Conservation (phyloP, 345 rosid species). For the Leavenworthia alabamica region DNA sequence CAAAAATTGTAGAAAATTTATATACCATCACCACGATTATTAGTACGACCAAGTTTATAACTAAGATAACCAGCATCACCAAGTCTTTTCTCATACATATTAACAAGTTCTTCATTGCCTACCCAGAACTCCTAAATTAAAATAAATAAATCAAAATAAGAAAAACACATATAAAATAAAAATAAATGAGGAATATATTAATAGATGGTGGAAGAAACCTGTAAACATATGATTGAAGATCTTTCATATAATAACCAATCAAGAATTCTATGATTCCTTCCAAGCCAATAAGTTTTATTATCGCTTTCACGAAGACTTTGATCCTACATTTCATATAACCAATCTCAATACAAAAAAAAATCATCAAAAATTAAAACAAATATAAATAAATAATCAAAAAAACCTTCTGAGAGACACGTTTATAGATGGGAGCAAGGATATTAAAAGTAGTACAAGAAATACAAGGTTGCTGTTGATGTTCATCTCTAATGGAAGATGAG, state of each 20-base stretch:
- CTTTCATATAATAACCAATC: slow-evolving; percentile 73
- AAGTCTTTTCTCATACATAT: slow-evolving; percentile 73
- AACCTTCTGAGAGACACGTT: slow-evolving; percentile 64
- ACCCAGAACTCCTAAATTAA: slow-evolving; percentile 79
- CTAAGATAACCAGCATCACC: slow-evolving; percentile 74
- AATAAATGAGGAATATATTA: neutral
- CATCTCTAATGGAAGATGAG: slow-evolving; percentile 61
- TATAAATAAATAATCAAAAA: neutral
- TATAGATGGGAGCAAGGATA: slow-evolving; percentile 86
- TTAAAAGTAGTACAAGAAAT: slow-evolving; percentile 81
- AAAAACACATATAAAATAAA: neutral
- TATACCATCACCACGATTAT: slow-evolving; percentile 93
- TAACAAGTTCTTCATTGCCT: slow-evolving; percentile 82
- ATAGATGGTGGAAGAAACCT: slow-evolving; percentile 50
- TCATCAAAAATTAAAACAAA: neutral
- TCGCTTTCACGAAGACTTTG: slow-evolving; percentile 75
- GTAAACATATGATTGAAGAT: slow-evolving; percentile 85
- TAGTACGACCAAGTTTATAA: slow-evolving; percentile 80
- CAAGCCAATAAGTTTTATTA: slow-evolving; percentile 55
- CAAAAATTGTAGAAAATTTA: neutral
- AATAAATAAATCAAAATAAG: neutral
- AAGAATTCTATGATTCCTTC: slow-evolving; percentile 70
- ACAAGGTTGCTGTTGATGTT: slow-evolving; percentile 66
- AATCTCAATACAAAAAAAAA: neutral
- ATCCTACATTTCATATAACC: slow-evolving; percentile 35